phyloP scores from a whole-genome alignment of 2,329 filamentous ascomycete species.

The Cytospora leucostoma region DNA sequence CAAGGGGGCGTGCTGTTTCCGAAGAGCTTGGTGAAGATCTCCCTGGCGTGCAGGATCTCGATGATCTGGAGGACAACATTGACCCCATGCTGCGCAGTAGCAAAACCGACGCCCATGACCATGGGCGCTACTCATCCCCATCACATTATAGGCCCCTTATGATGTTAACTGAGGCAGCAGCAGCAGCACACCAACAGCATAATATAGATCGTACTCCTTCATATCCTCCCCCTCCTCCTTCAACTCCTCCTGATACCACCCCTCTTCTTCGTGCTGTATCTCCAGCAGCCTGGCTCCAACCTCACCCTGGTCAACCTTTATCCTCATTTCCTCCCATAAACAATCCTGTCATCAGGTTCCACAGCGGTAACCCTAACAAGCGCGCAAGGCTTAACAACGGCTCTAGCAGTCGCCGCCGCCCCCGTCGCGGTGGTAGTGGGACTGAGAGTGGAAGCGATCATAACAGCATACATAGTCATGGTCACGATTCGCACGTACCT shows the following conservation, averaged over 20 bases:
- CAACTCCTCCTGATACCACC: no score
- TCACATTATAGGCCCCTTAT: background rate
- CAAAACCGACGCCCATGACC: background rate
- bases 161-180: background rate
- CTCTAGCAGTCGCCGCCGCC: no score
- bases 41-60: background rate
- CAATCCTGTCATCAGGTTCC: no score
- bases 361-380: background rate
- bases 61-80: background rate
- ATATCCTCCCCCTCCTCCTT: background rate
- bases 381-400: background rate
- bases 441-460: background rate
- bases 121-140: background rate
- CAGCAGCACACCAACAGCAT: background rate
- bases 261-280: no score
- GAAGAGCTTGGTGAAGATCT: background rate
- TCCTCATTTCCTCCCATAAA: no score
- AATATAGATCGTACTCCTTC: background rate
- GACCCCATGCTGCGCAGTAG: background rate
- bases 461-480: background rate
- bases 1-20: background rate
- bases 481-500: background rate
- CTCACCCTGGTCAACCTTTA: no score
- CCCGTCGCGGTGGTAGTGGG: background rate
- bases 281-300: no score